These are phyloP conservation scores for Russula vinacea DNA, from an alignment of 768 basidiomycete genomes.

Conservation along the genomic window DNA sequence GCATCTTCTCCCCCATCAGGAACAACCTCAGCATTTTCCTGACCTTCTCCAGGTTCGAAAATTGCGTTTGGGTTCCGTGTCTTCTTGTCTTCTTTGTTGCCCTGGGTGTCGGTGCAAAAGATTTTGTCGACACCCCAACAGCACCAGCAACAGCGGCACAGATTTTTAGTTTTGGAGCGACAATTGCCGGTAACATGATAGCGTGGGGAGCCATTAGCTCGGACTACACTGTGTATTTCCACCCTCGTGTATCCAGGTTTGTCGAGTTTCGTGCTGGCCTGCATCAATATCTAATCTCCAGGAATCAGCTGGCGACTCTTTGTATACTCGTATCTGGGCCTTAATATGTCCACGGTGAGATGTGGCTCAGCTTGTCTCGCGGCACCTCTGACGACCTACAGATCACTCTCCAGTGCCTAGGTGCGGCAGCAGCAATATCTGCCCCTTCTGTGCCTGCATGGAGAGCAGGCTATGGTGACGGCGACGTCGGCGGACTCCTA, in stretches of 20 bases:
- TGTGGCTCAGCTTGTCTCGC: slow-evolving; percentile 13
- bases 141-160: slow-evolving; percentile 52
- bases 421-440: slow-evolving; percentile 62
- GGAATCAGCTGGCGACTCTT: slow-evolving; percentile 56
- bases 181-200: slow-evolving; percentile 72
- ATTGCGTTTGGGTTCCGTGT: slow-evolving; percentile 72
- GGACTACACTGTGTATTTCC: slow-evolving; percentile 74
- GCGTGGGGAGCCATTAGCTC: slow-evolving; percentile 59
- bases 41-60: slow-evolving; percentile 56
- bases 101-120: slow-evolving; percentile 69
- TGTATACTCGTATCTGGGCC: slow-evolving; percentile 60
- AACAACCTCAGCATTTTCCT: not conserved
- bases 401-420: slow-evolving; percentile 52
- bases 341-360: slow-evolving; percentile 57
- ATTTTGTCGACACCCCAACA: slow-evolving; percentile 51
- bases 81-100: slow-evolving; percentile 67
- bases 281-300: not conserved
- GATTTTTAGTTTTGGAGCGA: slow-evolving; percentile 64
- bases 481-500: slow-evolving; percentile 61
- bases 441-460: slow-evolving; percentile 55
- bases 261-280: slow-evolving; percentile 5
- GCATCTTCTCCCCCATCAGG: slow-evolving; percentile 2
- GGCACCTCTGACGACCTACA: slow-evolving; percentile 22
- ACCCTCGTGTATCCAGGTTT: slow-evolving; percentile 55
- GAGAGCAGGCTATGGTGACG: slow-evolving; percentile 50